Evolutionary conservation across 225 moss, liverwort and hornwort genomes (phyloP).

Genomic region (Marchantia paleacea): DNA sequence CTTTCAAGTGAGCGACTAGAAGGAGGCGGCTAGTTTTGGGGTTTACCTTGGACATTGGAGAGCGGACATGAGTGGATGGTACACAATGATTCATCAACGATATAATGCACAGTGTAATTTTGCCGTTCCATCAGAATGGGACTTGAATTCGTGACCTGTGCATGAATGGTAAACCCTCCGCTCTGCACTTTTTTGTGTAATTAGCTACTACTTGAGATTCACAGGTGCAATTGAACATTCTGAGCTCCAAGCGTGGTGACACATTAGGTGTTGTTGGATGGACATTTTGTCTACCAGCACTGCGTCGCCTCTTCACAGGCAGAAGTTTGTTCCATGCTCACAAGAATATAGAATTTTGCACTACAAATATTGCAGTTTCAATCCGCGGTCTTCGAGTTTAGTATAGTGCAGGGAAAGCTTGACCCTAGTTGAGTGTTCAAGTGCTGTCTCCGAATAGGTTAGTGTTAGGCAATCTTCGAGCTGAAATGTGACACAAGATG

Average conservation of each 20-base stretch:
- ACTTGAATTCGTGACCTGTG: slow-evolving; percentile 11
- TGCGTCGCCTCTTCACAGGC: background rate
- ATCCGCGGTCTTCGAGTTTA: background rate
- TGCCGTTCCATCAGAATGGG: slow-evolving; percentile 16
- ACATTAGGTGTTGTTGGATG: background rate
- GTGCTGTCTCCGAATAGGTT: background rate
- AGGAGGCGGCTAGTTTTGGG: slow-evolving; percentile 22
- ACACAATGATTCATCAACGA: slow-evolving; percentile 19
- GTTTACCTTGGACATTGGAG: slow-evolving; percentile 18
- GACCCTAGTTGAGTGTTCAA: background rate
- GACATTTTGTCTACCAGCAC: background rate
- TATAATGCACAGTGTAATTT: slow-evolving; percentile 15
- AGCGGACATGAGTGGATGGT: slow-evolving; percentile 9
- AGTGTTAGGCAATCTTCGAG: slow-evolving; percentile 1
- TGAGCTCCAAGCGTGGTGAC: background rate
- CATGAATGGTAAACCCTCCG: slow-evolving; percentile 3
- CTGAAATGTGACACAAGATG: background rate
- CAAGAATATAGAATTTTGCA: background rate
- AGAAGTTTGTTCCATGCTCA: background rate
- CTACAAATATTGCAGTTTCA: background rate
- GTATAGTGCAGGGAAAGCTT: background rate
- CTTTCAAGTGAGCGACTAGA: slow-evolving; percentile 27
- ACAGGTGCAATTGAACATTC: background rate
- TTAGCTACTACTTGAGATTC: background rate
- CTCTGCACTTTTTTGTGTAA: slow-evolving; percentile 2